Conservation (phyloP, 2,329 filamentous ascomycete species). For the Verticillium dahliae region DNA sequence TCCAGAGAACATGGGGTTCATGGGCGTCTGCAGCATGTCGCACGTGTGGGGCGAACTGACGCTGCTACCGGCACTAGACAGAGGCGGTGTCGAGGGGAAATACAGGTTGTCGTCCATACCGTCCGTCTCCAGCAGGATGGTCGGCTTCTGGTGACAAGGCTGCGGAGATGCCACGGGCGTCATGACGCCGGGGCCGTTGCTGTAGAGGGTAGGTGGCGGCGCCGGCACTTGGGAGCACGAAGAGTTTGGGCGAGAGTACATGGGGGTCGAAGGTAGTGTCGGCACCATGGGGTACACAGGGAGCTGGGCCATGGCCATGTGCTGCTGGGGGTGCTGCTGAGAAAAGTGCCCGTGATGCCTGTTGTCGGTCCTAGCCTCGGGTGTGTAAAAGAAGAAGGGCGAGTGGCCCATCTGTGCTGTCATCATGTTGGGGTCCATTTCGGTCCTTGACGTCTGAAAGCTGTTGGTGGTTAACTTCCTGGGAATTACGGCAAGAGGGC, state of each 20-base stretch:
- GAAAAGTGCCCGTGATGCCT: conserved; percentile 70
- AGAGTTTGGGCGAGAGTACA: conserved; percentile 60
- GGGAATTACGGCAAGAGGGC: not conserved
- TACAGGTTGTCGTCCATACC: conserved; percentile 59
- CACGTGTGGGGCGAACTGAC: conserved; percentile 79
- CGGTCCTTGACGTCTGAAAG: not conserved
- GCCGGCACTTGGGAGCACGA: conserved; percentile 56
- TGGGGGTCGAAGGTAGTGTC: conserved; percentile 54
- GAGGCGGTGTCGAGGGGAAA: conserved; percentile 79
- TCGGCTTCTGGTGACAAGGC: conserved; percentile 63
- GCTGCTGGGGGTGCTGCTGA: conserved; percentile 49
- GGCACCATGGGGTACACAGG: conserved; percentile 49
- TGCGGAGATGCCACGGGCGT: conserved; percentile 74
- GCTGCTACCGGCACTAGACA: conserved; percentile 78
- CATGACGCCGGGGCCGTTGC: conserved; percentile 54
- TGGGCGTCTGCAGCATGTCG: conserved; percentile 74
- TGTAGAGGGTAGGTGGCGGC: conserved; percentile 41
- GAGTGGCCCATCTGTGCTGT: conserved; percentile 26
- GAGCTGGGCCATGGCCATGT: conserved; percentile 30
- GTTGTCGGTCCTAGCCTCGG: conserved; percentile 65
- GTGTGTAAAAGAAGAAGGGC: conserved; percentile 82
- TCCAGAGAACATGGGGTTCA: conserved; percentile 72
- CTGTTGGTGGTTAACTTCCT: not conserved
- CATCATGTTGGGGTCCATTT: conserved; percentile 61
- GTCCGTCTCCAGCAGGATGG: conserved; percentile 74